Conservation (phyloP, 2,329 filamentous ascomycete species). For the Arthrinium phaeospermum region DNA sequence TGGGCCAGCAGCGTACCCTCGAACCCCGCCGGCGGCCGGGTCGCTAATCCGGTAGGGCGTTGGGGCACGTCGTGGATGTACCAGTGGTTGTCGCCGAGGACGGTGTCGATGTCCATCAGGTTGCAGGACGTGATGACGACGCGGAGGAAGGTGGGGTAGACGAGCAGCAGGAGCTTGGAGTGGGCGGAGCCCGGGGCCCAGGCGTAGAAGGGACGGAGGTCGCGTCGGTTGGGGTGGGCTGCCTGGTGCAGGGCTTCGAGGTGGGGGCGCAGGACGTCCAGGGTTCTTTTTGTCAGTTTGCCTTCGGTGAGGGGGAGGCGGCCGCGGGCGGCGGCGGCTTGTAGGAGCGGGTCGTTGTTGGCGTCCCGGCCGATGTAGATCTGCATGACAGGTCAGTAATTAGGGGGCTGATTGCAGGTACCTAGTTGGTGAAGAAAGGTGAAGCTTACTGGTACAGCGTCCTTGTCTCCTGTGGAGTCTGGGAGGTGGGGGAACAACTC, state of each 20-base stretch:
- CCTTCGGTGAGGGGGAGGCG: background rate
- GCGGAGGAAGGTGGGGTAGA: constrained; percentile 32
- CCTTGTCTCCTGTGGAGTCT: constrained; percentile 21
- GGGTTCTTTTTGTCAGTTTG: constrained; percentile 20
- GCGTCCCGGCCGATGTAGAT: constrained; percentile 20
- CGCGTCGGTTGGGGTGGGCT: constrained; percentile 31
- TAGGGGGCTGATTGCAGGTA: too few relatives aligned
- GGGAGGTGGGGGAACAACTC: constrained; percentile 30
- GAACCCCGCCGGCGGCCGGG: constrained; percentile 23
- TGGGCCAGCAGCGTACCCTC: constrained; percentile 30
- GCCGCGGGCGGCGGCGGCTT: constrained; percentile 17
- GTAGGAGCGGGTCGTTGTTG: constrained; percentile 23
- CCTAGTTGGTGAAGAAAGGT: background rate
- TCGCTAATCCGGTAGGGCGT: background rate
- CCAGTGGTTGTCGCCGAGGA: constrained; percentile 34
- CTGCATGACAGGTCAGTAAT: background rate
- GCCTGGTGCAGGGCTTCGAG: constrained; percentile 21
- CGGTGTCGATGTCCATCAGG: constrained; percentile 35
- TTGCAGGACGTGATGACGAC: constrained; percentile 36
- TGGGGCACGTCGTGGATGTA: constrained; percentile 36
- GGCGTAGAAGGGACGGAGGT: constrained; percentile 32
- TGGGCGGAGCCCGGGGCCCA: constrained; percentile 31
- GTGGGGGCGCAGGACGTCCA: constrained; percentile 11
- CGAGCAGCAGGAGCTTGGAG: constrained; percentile 32
- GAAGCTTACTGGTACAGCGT: background rate